Evolutionary conservation across 78 protist genomes (phyloP), one percentile per base, ranked within the genome.

Genomic region (Dictyostelium citrinum): DNA sequence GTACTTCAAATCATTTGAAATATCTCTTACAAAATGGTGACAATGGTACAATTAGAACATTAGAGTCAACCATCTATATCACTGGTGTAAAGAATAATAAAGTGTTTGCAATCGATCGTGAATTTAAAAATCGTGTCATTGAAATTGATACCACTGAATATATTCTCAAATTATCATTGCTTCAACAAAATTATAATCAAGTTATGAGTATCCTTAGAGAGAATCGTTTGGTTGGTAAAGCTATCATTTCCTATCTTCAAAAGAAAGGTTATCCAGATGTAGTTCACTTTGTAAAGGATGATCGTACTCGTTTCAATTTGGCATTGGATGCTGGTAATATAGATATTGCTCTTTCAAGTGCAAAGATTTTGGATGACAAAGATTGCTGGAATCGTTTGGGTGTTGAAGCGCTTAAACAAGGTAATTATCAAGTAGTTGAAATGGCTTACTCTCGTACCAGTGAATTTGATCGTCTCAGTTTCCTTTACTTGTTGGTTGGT

Each of bases 291-390:
- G 99, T 99, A 24, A 91, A 96, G 90, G 99, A 99, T 96, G 97
- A 91, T 37, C 72, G 93, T 49, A 95, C 97, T 10, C 95, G 98
- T 29, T 99, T 99, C 97, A 67, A 95, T 24, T 97, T 99, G 2
- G 99, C 99, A 1, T 71, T 99, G 51, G 99, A 99, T 80, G 98
- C 99, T 79, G 99, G 99, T 35, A 97, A 99, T 94, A 90, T 99
- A 37, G 98, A 98, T 46, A 93, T 93, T 8, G 99, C 99, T 14
- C 75, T 97, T 24, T 97, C 95, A 72, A 67, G 95, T 24, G 98
- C 98, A 74, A 92, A 95, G 83, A 83, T 61, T 49, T 93, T 98
- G 16, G 96, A 98, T 43, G 95, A 97, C 51, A 90, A 90, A 77
- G 98, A 91, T 12, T 93, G 97, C 84, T 99, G 99, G 99, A 67